phyloP scores from a whole-genome alignment of 129 eudicot genomes.

The Arctium lappa region DNA sequence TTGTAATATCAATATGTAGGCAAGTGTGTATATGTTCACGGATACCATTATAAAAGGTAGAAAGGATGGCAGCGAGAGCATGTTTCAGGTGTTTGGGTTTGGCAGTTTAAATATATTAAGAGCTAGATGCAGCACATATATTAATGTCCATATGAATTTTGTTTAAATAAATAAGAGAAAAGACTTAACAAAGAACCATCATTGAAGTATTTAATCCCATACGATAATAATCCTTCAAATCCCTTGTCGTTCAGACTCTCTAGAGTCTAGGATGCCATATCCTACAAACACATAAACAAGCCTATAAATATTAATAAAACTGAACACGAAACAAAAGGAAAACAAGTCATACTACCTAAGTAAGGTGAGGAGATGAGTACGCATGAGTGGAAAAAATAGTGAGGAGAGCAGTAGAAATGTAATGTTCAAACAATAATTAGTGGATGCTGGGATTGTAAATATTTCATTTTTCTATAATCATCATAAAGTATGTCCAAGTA shows the following conservation, averaged over 20 bases:
- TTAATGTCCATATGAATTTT: background rate
- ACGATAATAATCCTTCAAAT: background rate
- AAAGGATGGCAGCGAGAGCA: background rate
- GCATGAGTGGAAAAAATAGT: background rate
- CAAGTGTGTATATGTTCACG: background rate
- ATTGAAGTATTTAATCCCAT: background rate
- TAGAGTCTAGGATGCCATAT: background rate
- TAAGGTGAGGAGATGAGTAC: conserved; percentile 12
- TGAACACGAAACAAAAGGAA: background rate
- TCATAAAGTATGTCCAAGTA: too few species aligned
- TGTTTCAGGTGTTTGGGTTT: background rate
- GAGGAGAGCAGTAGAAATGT: background rate
- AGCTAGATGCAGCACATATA: background rate
- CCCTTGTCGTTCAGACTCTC: conserved; percentile 6
- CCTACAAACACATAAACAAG: background rate
- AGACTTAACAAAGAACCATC: background rate
- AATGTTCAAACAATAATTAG: background rate
- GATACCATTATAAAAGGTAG: background rate
- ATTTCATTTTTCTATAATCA: too few species aligned
- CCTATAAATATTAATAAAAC: conserved; percentile 2
- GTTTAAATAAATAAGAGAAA: background rate
- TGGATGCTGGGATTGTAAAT: too few species aligned
- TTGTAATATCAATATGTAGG: background rate
- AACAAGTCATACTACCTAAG: background rate
- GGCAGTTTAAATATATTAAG: conserved; percentile 5